These are phyloP conservation scores for Hypomontagnella monticulosa DNA, from an alignment of 495 filamentous ascomycete species.

Conservation along the genomic window DNA sequence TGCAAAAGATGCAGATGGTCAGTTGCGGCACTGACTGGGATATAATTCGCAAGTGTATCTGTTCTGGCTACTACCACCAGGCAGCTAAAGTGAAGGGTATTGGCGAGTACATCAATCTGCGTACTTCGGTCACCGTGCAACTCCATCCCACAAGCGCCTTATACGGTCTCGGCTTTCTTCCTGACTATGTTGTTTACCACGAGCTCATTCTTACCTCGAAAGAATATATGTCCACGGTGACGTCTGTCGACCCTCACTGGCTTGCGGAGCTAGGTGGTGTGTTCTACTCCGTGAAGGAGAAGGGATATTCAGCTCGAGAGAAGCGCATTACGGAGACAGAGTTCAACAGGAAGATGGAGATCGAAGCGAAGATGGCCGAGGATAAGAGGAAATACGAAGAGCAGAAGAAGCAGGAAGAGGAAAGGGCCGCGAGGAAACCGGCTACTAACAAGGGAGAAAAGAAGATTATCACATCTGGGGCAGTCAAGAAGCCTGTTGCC, in stretches of 20 bases:
- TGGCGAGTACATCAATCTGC: constrained; percentile 95
- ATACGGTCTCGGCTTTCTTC: constrained; percentile 91
- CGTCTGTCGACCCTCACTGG: constrained; percentile 97
- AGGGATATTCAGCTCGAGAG: constrained; percentile 91
- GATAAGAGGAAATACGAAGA: constrained; percentile 81
- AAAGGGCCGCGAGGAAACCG: constrained; percentile 59
- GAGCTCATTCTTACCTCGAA: constrained; percentile 96
- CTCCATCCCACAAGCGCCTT: constrained; percentile 93
- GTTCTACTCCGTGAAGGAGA: constrained; percentile 98
- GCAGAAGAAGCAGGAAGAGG: constrained; percentile 58
- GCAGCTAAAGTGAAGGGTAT: constrained; percentile 97
- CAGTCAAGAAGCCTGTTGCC: constrained; percentile 70
- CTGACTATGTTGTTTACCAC: constrained; percentile 98
- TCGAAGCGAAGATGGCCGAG: constrained; percentile 90
- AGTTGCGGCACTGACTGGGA: constrained; percentile 98
- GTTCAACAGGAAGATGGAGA: constrained; percentile 94
- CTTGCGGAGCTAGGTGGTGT: constrained; percentile 98
- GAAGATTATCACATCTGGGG: constrained; percentile 61
- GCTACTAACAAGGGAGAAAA: constrained; percentile 54
- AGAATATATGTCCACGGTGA: constrained; percentile 99
- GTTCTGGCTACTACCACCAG: constrained; percentile 97
- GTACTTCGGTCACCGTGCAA: constrained; percentile 92
- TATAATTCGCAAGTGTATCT: constrained; percentile 93
- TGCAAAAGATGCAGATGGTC: constrained; percentile 86
- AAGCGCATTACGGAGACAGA: constrained; percentile 91